Conservation (phyloP, 2,329 filamentous ascomycete species). For the Cercospora nicotianae region DNA sequence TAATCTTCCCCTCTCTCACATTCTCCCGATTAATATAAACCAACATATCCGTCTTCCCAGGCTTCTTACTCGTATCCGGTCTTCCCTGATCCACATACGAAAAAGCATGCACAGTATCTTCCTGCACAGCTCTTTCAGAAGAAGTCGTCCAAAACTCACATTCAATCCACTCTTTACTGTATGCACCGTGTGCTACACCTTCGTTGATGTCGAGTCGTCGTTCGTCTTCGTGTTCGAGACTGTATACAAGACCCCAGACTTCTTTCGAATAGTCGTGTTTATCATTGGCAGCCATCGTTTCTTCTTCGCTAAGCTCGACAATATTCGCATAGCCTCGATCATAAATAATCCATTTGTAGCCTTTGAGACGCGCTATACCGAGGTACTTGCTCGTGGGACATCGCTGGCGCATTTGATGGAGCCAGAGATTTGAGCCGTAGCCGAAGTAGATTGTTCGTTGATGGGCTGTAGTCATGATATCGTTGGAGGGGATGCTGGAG, state of each 20-base stretch:
- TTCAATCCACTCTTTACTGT: conserved; percentile 55
- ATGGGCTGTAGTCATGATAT: not conserved
- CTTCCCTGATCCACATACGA: conserved; percentile 10
- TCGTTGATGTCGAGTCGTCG: conserved; percentile 57
- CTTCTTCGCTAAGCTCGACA: conserved; percentile 39
- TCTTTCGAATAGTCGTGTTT: conserved; percentile 38
- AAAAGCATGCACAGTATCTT: not conserved
- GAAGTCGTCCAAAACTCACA: conserved; percentile 47
- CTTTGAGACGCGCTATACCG: conserved; percentile 58
- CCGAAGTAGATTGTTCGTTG: conserved; percentile 54
- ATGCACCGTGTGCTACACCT: conserved; percentile 59
- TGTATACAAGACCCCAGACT: conserved; percentile 61
- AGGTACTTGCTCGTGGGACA: conserved; percentile 58
- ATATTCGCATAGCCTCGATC: conserved; percentile 68
- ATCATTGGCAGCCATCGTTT: not conserved
- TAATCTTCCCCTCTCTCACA: conserved; percentile 44
- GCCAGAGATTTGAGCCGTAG: conserved; percentile 70
- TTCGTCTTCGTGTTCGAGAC: conserved; percentile 54
- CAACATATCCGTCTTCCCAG: conserved; percentile 45
- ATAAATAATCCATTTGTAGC: conserved; percentile 68
- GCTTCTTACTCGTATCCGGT: conserved; percentile 32
- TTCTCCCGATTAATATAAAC: conserved; percentile 60
- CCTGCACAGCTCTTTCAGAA: not conserved
- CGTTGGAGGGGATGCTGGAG: not conserved
- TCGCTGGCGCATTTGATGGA: conserved; percentile 62